Evolutionary conservation across 495 filamentous ascomycete genomes (phyloP), one percentile per base, ranked within the genome.

Genomic region (Hypomontagnella monticulosa): DNA sequence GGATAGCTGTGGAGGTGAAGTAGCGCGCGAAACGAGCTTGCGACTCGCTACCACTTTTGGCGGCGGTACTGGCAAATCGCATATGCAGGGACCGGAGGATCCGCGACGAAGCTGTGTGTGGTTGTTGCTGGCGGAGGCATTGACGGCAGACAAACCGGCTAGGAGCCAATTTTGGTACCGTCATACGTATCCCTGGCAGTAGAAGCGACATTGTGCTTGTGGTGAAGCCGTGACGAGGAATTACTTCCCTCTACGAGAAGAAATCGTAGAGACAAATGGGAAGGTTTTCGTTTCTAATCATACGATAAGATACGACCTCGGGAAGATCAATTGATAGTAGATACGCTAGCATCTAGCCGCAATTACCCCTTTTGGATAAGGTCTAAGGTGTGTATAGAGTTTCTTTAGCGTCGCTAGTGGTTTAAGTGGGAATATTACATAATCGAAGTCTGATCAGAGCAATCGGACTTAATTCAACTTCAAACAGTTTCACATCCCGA

Each of bases 91-190:
- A 66, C 58, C 57, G 68, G 46, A 73, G 52, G 50, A 77, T 64
- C 4, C 64, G 63, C 59, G 74, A 70, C 65, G 74, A 75, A 48
- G 67, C 34, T n/a, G 50, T 3, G 15, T 7, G 62, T 4, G 38
- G 61, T 53, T 66, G 76, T 40, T 67, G 79, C 46, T 73, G 80
- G 55, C 50, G 73, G 44, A 89, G 76, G 69, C 87, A 91, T 80
- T 89, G 85, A 50, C 83, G 82, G 75, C 88, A 89, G 60, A 84
- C 78, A 61, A 89, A 86, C 47, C 87, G 80, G 41, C 84, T 78
- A 19, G 79, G 74, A 3, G 85, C 76, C 11, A 91, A 69, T 54
- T 82, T 82, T 8, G 84, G 78, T 49, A 81, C 81, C 36, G 79
- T 82, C 61, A 78, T 75, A 41, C 84, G 80, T 47, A 88, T 70